A percentile compares a stretch with the other conserved stretches of the same genome.
Evolutionary conservation across 148 eudicot genomes (phyloP).

Genomic region (Diospyros lotus): DNA sequence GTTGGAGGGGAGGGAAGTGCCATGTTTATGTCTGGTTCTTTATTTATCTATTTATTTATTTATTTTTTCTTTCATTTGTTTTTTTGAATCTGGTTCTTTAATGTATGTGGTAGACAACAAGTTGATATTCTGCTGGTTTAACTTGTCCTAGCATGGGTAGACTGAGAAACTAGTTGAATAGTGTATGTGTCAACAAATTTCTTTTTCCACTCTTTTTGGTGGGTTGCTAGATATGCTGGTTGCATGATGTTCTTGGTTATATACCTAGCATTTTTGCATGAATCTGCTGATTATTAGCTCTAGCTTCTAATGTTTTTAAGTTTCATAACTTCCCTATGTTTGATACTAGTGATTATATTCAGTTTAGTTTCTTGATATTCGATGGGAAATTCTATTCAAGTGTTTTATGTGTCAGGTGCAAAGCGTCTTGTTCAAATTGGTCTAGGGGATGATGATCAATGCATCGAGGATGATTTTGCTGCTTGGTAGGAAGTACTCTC

Average conservation of each 20-base stretch:
- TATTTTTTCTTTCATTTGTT: no score
- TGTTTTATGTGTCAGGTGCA: conserved; percentile 49
- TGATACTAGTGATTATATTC: not conserved
- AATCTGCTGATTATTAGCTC: not conserved
- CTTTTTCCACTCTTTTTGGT: no score
- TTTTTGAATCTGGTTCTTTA: no score
- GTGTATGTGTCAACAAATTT: no score
- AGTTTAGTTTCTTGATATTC: not conserved
- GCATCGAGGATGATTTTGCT: conserved; percentile 90
- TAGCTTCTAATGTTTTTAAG: not conserved
- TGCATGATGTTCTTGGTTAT: not conserved
- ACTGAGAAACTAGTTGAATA: no score
- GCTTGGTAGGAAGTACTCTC: conserved; percentile 52
- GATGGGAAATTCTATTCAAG: not conserved
- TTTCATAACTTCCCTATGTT: not conserved
- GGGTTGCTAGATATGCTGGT: no score
- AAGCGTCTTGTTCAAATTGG: conserved; percentile 72
- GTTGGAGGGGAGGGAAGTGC: no score
- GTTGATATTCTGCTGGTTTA: no score
- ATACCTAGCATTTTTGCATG: not conserved
- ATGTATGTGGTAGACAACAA: no score
- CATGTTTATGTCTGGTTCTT: no score
- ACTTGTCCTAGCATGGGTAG: no score
- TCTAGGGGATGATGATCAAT: conserved; percentile 93
- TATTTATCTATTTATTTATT: no score